phyloP scores from a whole-genome alignment of 176 grass and related monocot species.

The Triticum turgidum region DNA sequence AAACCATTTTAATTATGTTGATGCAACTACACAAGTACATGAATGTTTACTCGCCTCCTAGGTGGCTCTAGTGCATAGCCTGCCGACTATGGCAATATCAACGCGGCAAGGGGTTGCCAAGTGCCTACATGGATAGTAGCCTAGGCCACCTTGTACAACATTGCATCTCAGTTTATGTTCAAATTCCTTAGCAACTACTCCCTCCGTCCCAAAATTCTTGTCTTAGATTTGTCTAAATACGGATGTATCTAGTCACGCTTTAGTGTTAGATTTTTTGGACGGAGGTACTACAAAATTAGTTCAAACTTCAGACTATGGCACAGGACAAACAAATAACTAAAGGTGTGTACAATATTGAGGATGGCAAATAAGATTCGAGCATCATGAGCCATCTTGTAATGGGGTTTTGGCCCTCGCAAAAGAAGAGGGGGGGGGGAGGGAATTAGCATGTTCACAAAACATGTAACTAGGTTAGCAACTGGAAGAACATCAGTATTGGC shows the following conservation, averaged over 20 bases:
- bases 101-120: background rate
- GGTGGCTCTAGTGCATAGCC: background rate
- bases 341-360: background rate
- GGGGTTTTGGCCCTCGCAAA: background rate
- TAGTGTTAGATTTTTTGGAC: too few relatives aligned
- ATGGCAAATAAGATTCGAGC: slow-evolving; percentile 15
- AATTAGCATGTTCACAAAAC: background rate
- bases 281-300: background rate
- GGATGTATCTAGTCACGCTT: too few relatives aligned
- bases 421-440: too few relatives aligned
- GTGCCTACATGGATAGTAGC: background rate
- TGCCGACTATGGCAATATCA: background rate
- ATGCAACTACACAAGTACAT: background rate
- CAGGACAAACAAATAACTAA: background rate
- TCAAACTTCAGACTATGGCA: background rate
- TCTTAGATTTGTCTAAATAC: too few relatives aligned
- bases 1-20: background rate
- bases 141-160: background rate
- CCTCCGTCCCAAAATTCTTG: too few relatives aligned
- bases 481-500: background rate
- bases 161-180: background rate
- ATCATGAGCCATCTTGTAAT: background rate
- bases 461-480: background rate
- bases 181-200: background rate
- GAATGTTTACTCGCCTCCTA: background rate